Evolutionary conservation across 2,329 filamentous ascomycete species (phyloP).

Genomic region (Metarhizium robertsii): DNA sequence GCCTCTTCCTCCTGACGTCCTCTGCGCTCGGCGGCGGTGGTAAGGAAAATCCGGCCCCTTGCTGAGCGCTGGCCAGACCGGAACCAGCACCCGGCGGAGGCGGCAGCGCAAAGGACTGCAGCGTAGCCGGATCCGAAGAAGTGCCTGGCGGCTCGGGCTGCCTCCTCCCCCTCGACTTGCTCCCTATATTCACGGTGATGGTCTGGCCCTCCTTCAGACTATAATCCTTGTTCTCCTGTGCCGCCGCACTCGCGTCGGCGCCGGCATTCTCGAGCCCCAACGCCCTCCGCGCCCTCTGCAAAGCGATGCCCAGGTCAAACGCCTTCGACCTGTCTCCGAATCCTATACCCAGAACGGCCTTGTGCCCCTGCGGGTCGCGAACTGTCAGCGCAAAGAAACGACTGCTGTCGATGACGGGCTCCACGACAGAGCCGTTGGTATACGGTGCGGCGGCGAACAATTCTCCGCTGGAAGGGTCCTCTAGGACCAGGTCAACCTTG

Average conservation of each 20-base stretch:
- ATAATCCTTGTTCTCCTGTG: conserved; percentile 51
- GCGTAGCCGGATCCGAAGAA: conserved; percentile 18
- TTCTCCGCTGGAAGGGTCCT: conserved; percentile 62
- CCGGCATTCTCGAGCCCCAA: conserved; percentile 47
- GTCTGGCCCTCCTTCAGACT: conserved; percentile 85
- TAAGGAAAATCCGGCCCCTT: conserved; percentile 39
- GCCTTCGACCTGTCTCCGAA: conserved; percentile 82
- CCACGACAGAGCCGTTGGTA: conserved; percentile 53
- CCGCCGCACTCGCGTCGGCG: conserved; percentile 19
- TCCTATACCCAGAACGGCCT: conserved; percentile 73
- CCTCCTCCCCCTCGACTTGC: conserved; percentile 41
- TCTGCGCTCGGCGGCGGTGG: conserved; percentile 59
- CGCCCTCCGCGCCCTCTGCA: conserved; percentile 69
- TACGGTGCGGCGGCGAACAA: conserved; percentile 83
- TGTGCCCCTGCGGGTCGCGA: conserved; percentile 63
- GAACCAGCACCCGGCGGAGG: conserved; percentile 47
- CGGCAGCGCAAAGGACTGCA: conserved; percentile 60
- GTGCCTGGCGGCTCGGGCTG: conserved; percentile 9
- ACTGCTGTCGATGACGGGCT: conserved; percentile 68
- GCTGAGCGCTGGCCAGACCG: conserved; percentile 8
- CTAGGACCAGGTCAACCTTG: conserved; percentile 68
- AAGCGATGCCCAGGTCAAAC: conserved; percentile 73
- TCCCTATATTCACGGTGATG: conserved; percentile 69
- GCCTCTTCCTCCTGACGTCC: conserved; percentile 51
- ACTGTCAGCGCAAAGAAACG: conserved; percentile 81